Percentiles rank a stretch among this genome's conserved stretches.
These are phyloP conservation scores for Pseudonitzschia multistriata DNA, from an alignment of 108 stramenopile species.

Conservation along the genomic window DNA sequence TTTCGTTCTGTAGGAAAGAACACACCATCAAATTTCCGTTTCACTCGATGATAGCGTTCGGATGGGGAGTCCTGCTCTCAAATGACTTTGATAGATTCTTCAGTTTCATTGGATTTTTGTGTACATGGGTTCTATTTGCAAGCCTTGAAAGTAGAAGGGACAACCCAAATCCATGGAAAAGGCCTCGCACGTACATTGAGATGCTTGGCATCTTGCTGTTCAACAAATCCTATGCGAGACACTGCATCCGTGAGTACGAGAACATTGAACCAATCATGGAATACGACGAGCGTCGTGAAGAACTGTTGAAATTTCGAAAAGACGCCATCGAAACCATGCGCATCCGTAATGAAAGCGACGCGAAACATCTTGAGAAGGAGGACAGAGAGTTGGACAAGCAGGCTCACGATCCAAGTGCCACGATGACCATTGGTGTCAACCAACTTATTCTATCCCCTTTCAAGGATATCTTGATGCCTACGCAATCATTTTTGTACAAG, in stretches of 20 bases:
- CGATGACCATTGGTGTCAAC: neutral
- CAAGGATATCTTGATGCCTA: constrained; percentile 43
- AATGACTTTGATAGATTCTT: constrained; percentile 21
- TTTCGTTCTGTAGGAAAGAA: constrained; percentile 6
- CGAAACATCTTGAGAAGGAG: constrained; percentile 1
- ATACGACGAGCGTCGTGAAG: constrained; percentile 9
- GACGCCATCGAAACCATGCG: constrained; percentile 17
- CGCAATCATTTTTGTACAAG: constrained; percentile 32
- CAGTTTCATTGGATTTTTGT: constrained; percentile 19
- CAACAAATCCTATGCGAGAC: constrained; percentile 13
- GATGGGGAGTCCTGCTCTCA: constrained; percentile 24
- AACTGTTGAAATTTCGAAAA: constrained; percentile 9
- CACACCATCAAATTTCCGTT: constrained; percentile 39
- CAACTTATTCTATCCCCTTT: constrained; percentile 23
- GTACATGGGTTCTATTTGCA: constrained; percentile 32
- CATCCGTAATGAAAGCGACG: constrained; percentile 15
- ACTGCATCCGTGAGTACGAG: constrained; percentile 4
- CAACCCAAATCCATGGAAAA: constrained; percentile 17
- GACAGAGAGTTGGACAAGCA: constrained; percentile 3
- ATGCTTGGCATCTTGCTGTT: constrained; percentile 21
- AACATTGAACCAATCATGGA: constrained; percentile 18
- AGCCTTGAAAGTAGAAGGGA: constrained; percentile 11
- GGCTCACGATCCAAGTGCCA: constrained; percentile 4
- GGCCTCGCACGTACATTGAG: constrained; percentile 22
- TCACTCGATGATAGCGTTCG: constrained; percentile 49